A percentile compares a stretch with the other conserved stretches of the same genome.
phyloP scores from a whole-genome alignment of 2,329 filamentous ascomycete species.

The Epichloe gansuensis region DNA sequence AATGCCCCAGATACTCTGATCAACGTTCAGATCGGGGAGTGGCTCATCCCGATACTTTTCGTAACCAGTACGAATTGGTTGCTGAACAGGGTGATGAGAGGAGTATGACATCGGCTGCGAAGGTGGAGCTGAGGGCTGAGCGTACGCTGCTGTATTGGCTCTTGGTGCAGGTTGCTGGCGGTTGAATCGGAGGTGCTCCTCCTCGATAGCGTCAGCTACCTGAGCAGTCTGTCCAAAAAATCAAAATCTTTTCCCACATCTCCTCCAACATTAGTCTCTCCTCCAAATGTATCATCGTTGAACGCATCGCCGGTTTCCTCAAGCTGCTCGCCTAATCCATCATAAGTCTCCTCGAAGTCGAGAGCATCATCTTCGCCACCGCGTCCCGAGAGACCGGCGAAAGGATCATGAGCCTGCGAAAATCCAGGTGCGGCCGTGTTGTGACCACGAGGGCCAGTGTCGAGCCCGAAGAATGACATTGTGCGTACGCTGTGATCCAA shows the following conservation, averaged over 20 bases:
- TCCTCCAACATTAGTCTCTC: constrained; percentile 25
- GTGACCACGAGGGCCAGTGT: constrained; percentile 49
- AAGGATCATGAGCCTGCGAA: constrained; percentile 72
- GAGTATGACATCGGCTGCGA: constrained; percentile 22
- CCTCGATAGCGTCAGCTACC: constrained; percentile 73
- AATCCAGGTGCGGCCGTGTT: constrained; percentile 65
- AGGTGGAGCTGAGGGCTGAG: constrained; percentile 22
- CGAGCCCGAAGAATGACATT: constrained; percentile 93
- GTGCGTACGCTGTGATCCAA: constrained; percentile 8
- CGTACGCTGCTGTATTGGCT: constrained; percentile 10
- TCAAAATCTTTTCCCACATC: constrained; percentile 87
- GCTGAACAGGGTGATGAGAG: constrained; percentile 29
- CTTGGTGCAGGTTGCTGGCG: constrained; percentile 54
- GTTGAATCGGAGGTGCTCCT: constrained; percentile 78
- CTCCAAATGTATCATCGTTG: constrained; percentile 89
- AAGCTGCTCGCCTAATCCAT: constrained; percentile 81
- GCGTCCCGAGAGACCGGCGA: constrained; percentile 63
- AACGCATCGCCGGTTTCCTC: constrained; percentile 87
- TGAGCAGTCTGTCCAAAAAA: constrained; percentile 90
- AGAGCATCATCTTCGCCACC: constrained; percentile 45
- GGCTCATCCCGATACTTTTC: constrained; percentile 84
- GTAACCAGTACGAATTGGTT: constrained; percentile 69
- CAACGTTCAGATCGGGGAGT: constrained; percentile 81
- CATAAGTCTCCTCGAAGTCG: constrained; percentile 96
- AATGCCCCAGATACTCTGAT: constrained; percentile 85